These are phyloP conservation scores for Citrullus mucosospermus DNA, from an alignment of 306 rosid genomes.

Conservation along the genomic window DNA sequence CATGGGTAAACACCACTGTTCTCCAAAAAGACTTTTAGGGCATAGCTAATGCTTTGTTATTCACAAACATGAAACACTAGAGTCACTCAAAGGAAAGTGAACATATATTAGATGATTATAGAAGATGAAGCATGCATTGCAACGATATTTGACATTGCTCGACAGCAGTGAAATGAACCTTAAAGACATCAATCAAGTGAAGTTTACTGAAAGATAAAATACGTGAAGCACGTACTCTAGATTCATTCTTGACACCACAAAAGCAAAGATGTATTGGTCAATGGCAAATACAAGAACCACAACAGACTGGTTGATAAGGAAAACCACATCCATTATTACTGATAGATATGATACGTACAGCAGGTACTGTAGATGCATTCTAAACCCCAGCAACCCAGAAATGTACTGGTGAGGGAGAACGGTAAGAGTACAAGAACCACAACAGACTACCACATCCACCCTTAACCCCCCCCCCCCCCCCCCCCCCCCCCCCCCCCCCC, in stretches of 20 bases:
- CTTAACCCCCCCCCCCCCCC: background rate
- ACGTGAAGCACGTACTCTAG: background rate
- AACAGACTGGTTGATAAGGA: background rate
- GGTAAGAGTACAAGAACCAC: background rate
- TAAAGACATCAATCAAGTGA: background rate
- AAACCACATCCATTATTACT: background rate
- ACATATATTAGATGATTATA: background rate
- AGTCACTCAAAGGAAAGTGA: background rate
- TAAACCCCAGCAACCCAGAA: background rate
- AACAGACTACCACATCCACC: background rate
- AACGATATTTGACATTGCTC: background rate
- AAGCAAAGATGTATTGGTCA: background rate
- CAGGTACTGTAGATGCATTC: background rate
- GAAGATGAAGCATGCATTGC: background rate
- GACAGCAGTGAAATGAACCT: background rate
- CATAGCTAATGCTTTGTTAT: background rate
- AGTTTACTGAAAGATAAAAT: background rate
- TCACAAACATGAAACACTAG: background rate
- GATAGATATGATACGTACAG: background rate
- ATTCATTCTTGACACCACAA: background rate
- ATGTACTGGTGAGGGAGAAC: background rate
- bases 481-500: too few species aligned
- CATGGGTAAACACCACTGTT: background rate
- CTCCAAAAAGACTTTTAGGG: background rate
- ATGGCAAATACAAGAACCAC: background rate